Percentiles rank a stretch among this genome's conserved stretches.
Conservation (phyloP, 2,329 filamentous ascomycete genomes). For the Beauveria sp. region DNA sequence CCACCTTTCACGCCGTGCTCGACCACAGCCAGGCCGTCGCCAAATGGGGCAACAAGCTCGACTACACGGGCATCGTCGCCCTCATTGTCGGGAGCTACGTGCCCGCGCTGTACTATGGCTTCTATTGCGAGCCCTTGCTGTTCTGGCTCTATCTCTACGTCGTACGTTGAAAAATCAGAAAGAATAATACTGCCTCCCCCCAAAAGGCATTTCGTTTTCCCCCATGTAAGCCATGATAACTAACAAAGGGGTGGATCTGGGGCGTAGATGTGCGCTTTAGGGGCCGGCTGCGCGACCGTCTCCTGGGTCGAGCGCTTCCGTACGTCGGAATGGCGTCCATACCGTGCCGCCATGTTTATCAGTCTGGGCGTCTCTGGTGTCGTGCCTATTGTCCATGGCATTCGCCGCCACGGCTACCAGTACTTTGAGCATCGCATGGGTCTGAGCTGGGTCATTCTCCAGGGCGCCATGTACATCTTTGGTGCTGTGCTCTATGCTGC, state of each 20-base stretch:
- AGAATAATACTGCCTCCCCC: too few species aligned
- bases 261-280: constrained; percentile 66
- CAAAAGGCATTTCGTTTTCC: too few species aligned
- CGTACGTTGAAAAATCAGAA: constrained; percentile 38
- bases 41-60: constrained; percentile 82
- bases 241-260: constrained; percentile 11
- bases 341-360: constrained; percentile 84
- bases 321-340: constrained; percentile 74
- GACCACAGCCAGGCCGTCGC: constrained; percentile 78
- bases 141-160: constrained; percentile 67
- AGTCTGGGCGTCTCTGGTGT: constrained; percentile 77
- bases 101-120: constrained; percentile 80
- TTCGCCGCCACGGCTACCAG: constrained; percentile 57
- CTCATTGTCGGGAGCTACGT: constrained; percentile 90
- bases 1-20: constrained; percentile 74
- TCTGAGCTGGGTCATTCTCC: constrained; percentile 68
- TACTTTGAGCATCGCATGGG: constrained; percentile 68
- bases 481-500: constrained; percentile 84
- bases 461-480: constrained; percentile 77
- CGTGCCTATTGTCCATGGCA: constrained; percentile 73
- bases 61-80: constrained; percentile 89
- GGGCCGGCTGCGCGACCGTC: constrained; percentile 65
- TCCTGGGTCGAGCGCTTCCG: constrained; percentile 78
- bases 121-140: constrained; percentile 60
- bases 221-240: background rate